Percentiles rank a stretch among this genome's conserved stretches.
Conservation (phyloP, 1,284 basidiomycete genomes). For the Testicularia cyperi region DNA sequence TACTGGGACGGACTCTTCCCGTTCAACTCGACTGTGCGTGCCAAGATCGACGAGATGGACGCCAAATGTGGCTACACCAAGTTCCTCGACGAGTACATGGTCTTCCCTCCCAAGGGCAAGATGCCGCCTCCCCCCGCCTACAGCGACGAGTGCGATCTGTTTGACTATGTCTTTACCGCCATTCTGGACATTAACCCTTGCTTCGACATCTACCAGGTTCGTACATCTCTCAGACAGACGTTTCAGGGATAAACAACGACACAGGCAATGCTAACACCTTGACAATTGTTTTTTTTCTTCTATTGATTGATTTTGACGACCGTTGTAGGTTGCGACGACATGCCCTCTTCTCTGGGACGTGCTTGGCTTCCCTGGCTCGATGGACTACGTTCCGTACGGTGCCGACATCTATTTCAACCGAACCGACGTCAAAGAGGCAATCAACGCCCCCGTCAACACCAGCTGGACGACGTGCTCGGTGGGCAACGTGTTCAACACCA, state of each 20-base stretch:
- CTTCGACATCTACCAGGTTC: conserved; percentile 36
- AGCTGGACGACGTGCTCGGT: conserved; percentile 41
- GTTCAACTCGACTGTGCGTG: conserved; percentile 32
- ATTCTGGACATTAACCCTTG: conserved; percentile 39
- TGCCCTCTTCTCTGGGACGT: conserved; percentile 31
- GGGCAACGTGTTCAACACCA: conserved; percentile 31
- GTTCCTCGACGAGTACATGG: conserved; percentile 45
- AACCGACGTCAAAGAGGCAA: conserved; percentile 46
- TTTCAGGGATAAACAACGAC: too few relatives aligned
- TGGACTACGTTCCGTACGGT: conserved; percentile 15
- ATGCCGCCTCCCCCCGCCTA: conserved; percentile 19
- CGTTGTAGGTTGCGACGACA: conserved; percentile 23
- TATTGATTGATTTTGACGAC: too few relatives aligned
- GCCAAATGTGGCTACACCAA: conserved; percentile 39
- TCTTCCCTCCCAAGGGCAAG: conserved; percentile 51
- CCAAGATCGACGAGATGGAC: conserved; percentile 24
- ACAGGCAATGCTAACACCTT: too few relatives aligned
- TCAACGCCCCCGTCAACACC: conserved; percentile 36
- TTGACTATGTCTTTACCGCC: conserved; percentile 11
- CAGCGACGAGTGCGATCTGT: conserved; percentile 21
- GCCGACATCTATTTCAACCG: conserved; percentile 29
- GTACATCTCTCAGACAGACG: too few relatives aligned
- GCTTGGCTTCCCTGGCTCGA: conserved; percentile 10
- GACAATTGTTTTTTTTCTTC: too few relatives aligned
- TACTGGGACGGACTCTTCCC: conserved; percentile 26